Evolutionary conservation across 2,329 filamentous ascomycete species (phyloP).

Genomic region (Podosphaera leucotricha): DNA sequence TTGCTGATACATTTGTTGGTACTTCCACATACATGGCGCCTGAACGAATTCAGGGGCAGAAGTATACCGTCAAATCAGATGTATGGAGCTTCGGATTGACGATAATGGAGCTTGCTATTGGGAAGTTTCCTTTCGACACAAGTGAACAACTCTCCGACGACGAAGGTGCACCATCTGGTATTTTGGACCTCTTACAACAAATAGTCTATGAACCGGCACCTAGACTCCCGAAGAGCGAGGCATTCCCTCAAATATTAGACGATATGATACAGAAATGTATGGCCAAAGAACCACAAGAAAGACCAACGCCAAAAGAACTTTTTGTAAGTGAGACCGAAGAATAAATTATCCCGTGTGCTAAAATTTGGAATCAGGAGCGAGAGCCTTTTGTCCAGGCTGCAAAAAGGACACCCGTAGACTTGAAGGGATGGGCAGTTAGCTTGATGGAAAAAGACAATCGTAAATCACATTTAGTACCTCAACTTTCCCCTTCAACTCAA

Average conservation of each 20-base stretch:
- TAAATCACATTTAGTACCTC: constrained; percentile 74
- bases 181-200: constrained; percentile 84
- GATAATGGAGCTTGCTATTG: constrained; percentile 93
- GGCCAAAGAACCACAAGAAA: constrained; percentile 65
- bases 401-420: constrained; percentile 83
- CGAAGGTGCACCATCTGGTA: constrained; percentile 72
- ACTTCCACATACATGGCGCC: constrained; percentile 99
- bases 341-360: constrained; percentile 1
- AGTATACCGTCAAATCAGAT: constrained; percentile 94
- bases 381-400: constrained; percentile 91
- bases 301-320: constrained; percentile 80
- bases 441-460: constrained; percentile 91
- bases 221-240: constrained; percentile 84
- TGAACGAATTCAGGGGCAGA: constrained; percentile 88
- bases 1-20: constrained; percentile 93
- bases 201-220: constrained; percentile 94
- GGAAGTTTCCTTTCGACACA: constrained; percentile 79
- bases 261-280: constrained; percentile 96
- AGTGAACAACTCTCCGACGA: constrained; percentile 47
- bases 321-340: constrained; percentile 41
- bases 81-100: constrained; percentile 95
- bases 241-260: constrained; percentile 82
- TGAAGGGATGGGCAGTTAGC: constrained; percentile 79
- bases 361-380: constrained; percentile 36
- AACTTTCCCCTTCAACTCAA: constrained; percentile 54